Conservation (phyloP, 768 basidiomycete genomes). For the Floccularia luteovirens region DNA sequence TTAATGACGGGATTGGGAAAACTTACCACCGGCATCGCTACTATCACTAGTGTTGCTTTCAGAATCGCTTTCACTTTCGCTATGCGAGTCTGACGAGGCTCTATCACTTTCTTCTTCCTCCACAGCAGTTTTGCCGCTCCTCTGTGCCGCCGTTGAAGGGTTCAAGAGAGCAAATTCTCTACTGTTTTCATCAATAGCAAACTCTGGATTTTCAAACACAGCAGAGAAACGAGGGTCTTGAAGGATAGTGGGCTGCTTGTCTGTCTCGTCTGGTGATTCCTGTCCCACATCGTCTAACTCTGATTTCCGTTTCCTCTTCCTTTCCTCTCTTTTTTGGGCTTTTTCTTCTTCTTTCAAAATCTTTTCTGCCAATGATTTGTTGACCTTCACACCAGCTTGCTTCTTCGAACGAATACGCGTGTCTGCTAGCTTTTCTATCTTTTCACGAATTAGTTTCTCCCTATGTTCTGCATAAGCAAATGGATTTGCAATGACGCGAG, state of each 20-base stretch:
- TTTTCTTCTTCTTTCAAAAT: constrained; percentile 61
- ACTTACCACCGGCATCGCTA: constrained; percentile 50
- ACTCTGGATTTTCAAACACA: constrained; percentile 88
- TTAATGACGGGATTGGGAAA: constrained; percentile 1
- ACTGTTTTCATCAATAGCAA: constrained; percentile 81
- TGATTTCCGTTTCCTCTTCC: constrained; percentile 37
- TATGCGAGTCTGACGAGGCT: constrained; percentile 49
- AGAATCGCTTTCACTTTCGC: constrained; percentile 30
- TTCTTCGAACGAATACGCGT: constrained; percentile 85
- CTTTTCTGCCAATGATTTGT: constrained; percentile 81
- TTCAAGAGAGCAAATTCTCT: constrained; percentile 91
- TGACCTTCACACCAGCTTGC: constrained; percentile 61
- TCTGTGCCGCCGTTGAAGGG: constrained; percentile 69
- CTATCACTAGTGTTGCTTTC: constrained; percentile 28
- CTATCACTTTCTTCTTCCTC: constrained; percentile 86
- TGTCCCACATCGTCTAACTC: constrained; percentile 28
- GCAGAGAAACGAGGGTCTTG: constrained; percentile 85
- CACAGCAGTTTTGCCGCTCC: constrained; percentile 66
- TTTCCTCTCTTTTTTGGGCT: constrained; percentile 46
- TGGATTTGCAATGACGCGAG: constrained; percentile 92
- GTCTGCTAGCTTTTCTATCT: constrained; percentile 91
- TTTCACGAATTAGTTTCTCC: constrained; percentile 78
- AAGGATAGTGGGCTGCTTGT: constrained; percentile 44
- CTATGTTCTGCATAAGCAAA: constrained; percentile 94
- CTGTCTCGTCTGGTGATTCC: constrained; percentile 23